Conservation (phyloP, 2,329 filamentous ascomycete genomes). For the Bipolaris gigantea region DNA sequence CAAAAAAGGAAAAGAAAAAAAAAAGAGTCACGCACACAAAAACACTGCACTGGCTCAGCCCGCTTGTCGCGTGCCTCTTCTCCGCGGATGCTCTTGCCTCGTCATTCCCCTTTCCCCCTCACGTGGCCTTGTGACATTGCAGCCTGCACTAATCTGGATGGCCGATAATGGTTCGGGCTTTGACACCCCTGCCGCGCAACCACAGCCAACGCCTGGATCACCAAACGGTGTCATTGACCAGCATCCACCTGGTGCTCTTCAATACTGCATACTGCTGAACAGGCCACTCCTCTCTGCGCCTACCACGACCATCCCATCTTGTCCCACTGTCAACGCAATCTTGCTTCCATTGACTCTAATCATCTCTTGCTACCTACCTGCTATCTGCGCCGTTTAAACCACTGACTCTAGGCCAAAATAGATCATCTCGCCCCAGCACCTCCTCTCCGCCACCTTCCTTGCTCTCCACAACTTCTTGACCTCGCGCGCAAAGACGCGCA, state of each 20-base stretch:
- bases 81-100: not conserved
- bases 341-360: not conserved
- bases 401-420: slow-evolving; percentile 34
- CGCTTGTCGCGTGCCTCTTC: not conserved
- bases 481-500: slow-evolving; percentile 67
- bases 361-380: not conserved
- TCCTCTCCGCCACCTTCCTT: slow-evolving; percentile 75
- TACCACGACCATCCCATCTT: too few species aligned
- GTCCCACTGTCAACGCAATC: not conserved
- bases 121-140: not conserved
- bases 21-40: too few species aligned
- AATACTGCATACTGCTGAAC: not conserved
- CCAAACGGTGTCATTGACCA: not conserved
- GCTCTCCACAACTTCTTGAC: slow-evolving; percentile 69
- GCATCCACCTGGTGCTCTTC: not conserved
- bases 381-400: too few species aligned
- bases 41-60: not conserved
- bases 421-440: slow-evolving; percentile 72
- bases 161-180: not conserved
- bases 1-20: too few species aligned
- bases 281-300: not conserved
- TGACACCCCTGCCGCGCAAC: not conserved
- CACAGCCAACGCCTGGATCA: not conserved
- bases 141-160: not conserved
- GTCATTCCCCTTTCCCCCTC: not conserved